Conservation (phyloP, 2,329 filamentous ascomycete genomes). For the Talaromyces islandicus region DNA sequence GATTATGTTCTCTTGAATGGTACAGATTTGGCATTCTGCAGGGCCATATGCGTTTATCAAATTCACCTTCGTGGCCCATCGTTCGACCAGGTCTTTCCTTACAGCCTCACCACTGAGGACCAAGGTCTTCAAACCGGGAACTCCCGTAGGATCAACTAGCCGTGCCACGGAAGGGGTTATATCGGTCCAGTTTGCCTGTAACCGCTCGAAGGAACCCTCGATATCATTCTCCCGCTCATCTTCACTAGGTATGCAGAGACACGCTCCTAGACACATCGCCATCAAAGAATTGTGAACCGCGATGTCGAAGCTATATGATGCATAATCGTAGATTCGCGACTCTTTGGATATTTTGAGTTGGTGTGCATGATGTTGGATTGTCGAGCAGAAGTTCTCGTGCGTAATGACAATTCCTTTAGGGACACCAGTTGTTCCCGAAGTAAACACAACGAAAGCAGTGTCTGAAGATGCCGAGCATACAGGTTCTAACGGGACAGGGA, state of each 20-base stretch:
- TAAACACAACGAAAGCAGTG: slow-evolving; percentile 5
- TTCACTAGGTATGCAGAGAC: background rate
- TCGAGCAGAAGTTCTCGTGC: slow-evolving; percentile 28
- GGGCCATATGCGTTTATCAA: slow-evolving; percentile 4
- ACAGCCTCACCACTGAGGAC: background rate
- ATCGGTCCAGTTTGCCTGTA: background rate
- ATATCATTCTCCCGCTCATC: background rate
- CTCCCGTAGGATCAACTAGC: background rate
- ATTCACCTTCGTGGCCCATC: background rate
- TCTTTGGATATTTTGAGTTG: slow-evolving; percentile 27
- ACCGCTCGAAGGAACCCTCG: background rate
- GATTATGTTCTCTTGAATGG: no score
- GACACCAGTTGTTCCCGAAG: slow-evolving; percentile 5
- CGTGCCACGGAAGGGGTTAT: background rate
- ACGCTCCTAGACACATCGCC: background rate
- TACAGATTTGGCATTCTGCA: background rate
- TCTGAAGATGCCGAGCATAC: no score
- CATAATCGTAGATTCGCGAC: background rate
- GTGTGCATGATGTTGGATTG: slow-evolving; percentile 47
- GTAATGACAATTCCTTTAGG: slow-evolving; percentile 4
- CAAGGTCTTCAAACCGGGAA: background rate
- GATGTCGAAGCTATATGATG: slow-evolving; percentile 4
- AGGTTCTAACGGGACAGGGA: no score
- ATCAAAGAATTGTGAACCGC: background rate
- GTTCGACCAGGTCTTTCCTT: slow-evolving; percentile 7